Base-by-base conservation (phyloP, 768 basidiomycete genomes). In the Amanita rubescens region DNA sequence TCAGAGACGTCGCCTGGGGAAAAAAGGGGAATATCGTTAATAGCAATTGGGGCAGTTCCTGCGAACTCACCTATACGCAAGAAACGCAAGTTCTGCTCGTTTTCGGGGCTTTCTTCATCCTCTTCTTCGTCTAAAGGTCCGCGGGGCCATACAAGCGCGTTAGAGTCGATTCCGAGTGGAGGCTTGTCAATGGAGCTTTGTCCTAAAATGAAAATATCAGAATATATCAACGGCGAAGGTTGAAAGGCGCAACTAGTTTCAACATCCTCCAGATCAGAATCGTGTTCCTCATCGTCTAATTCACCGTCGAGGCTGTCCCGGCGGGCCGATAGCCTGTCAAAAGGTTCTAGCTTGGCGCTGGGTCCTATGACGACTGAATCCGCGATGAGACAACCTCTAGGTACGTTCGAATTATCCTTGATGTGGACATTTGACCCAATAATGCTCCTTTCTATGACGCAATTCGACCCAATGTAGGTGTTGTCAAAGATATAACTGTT, bases 401-500 rank as follows among this genome's bases (percentile, higher is more conserved):
- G 79, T n/a, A 99, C 71, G 5, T 64, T 69, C 51, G 81, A 81
- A 41, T 76, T 77, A 54, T 87, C 84, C 54, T 78, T 81, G 49
- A 99, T 76, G 30, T 69, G 68, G n/a, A 87, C 92, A 9, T 79
- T 79, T 20, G 82, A 74, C 3, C 94, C 95, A 19, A 99, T 67
- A 54, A 98, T 92, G 54, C 89, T 87, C 57, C 81, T 75, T 60
- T 83, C 78, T 46, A 98, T 72, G n/a, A 78, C 71, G 61, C 84
- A 86, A 42, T 81, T 77, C 52, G 84, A 75, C 25, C 84, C 90
- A 49, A 97, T 74, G 35, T 75, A 63, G 14, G 84, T 84, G 51
- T 81, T 80, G 59, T 94, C 89, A 63, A 93, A 94, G 43, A 97
- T 75, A 61, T 93, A 95, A 25, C 90, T 84, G 63, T 87, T 72